phyloP scores from a whole-genome alignment of 768 basidiomycete genomes.

The Lactifluus hygrophoroides region DNA sequence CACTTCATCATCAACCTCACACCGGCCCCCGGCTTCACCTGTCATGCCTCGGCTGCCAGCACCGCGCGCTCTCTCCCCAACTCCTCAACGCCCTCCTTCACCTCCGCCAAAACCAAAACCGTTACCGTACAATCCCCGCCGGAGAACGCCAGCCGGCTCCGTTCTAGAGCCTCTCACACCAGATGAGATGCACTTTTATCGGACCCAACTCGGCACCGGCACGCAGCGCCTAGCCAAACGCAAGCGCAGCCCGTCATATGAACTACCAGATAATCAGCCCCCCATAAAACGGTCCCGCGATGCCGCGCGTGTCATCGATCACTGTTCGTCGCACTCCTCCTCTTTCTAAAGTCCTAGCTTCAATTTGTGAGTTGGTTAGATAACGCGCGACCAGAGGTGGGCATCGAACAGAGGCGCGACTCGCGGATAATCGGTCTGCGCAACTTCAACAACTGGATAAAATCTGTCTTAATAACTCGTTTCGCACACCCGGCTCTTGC shows the following conservation, averaged over 20 bases:
- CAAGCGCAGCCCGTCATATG: conserved; percentile 22
- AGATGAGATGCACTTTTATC: conserved; percentile 20
- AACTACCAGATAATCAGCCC: conserved; percentile 22
- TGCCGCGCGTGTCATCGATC: conserved; percentile 62
- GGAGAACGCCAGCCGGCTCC: conserved; percentile 24
- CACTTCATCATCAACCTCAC: conserved; percentile 20
- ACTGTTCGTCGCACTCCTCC: conserved; percentile 48
- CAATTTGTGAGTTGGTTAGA: conserved; percentile 39
- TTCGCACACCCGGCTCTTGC: conserved; percentile 68
- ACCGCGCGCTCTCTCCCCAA: conserved; percentile 17
- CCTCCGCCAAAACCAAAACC: conserved; percentile 21
- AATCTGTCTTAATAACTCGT: conserved; percentile 89
- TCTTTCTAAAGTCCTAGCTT: background rate
- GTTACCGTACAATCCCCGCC: conserved; percentile 18
- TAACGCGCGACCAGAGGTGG: conserved; percentile 88
- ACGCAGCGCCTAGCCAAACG: conserved; percentile 26
- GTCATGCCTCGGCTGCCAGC: conserved; percentile 12
- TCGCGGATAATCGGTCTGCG: conserved; percentile 97
- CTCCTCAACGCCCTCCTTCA: conserved; percentile 19
- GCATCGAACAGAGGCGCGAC: conserved; percentile 69
- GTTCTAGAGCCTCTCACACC: conserved; percentile 22
- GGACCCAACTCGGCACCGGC: conserved; percentile 28
- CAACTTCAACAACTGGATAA: conserved; percentile 99
- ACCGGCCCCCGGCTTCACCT: conserved; percentile 17
- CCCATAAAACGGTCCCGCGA: conserved; percentile 49